Evolutionary conservation across 75 land plant genomes (phyloP).

Genomic region (Cunninghamia lanceolata): DNA sequence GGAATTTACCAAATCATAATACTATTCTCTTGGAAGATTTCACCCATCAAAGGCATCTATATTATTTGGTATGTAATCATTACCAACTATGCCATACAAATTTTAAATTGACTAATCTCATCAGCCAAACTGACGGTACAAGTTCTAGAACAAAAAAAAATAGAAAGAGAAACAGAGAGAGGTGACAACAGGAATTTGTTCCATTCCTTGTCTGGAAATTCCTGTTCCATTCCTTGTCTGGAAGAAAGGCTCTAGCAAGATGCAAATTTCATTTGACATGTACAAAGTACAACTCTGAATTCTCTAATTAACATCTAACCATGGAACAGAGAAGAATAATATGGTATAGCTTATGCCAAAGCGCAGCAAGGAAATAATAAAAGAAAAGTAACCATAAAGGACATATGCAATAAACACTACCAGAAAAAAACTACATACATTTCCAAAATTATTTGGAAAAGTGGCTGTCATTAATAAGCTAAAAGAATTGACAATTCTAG

Average conservation of each 20-base stretch:
- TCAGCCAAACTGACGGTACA: neutral
- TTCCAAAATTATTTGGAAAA: neutral
- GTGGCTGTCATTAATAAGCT: neutral
- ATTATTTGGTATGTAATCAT: neutral
- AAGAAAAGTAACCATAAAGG: neutral
- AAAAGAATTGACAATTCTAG: neutral
- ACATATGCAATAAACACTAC: neutral
- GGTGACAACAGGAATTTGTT: neutral
- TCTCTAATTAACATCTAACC: neutral
- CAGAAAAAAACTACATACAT: neutral
- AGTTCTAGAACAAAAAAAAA: too few relatives aligned
- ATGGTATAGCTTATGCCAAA: neutral
- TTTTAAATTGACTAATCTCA: neutral
- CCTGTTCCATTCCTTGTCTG: neutral
- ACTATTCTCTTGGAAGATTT: neutral
- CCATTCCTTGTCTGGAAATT: neutral
- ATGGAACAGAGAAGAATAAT: neutral
- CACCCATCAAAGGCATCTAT: neutral
- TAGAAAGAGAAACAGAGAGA: neutral
- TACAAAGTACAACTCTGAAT: neutral
- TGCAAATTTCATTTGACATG: neutral
- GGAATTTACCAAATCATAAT: too few relatives aligned
- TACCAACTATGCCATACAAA: neutral
- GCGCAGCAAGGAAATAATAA: neutral
- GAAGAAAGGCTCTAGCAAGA: neutral